Evolutionary conservation across 108 stramenopile genomes (phyloP).

Genomic region (Mediolabrus comicus): DNA sequence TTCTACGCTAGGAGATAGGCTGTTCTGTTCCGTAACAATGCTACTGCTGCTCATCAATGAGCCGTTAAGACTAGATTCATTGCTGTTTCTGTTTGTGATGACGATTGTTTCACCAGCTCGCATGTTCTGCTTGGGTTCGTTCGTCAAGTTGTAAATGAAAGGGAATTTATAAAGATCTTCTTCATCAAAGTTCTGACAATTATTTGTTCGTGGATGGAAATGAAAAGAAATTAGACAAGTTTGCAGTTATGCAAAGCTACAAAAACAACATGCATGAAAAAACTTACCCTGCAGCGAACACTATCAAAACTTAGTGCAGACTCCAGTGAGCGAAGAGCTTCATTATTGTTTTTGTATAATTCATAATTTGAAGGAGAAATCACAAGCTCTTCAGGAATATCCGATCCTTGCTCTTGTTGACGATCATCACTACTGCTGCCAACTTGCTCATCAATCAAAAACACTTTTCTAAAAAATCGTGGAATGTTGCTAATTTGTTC

Average conservation of each 20-base stretch:
- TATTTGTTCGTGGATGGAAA: background rate
- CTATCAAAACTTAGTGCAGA: slow-evolving; percentile 2
- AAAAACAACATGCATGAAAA: background rate
- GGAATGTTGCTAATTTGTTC: slow-evolving; percentile 20
- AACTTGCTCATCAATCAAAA: slow-evolving; percentile 10
- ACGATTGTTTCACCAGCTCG: background rate
- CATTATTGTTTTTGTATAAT: background rate
- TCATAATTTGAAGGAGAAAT: background rate
- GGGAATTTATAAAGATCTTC: slow-evolving; percentile 21
- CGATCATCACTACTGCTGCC: too few relatives aligned
- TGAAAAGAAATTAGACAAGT: background rate
- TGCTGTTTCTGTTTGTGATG: too few relatives aligned
- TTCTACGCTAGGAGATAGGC: too few relatives aligned
- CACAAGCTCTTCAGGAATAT: background rate
- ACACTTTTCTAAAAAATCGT: background rate
- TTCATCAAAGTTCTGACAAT: slow-evolving; percentile 37
- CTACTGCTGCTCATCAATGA: too few relatives aligned
- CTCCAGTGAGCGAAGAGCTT: background rate
- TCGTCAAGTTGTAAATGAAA: slow-evolving; percentile 33
- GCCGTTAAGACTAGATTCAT: background rate
- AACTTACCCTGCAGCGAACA: slow-evolving; percentile 24
- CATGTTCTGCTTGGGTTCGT: slow-evolving; percentile 30
- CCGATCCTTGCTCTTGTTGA: background rate
- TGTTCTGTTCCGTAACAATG: too few relatives aligned
- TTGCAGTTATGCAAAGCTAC: background rate